Percentiles rank a stretch among this genome's conserved stretches.
Evolutionary conservation across 345 rosid species (phyloP).

Genomic region (Salix suchowensis): DNA sequence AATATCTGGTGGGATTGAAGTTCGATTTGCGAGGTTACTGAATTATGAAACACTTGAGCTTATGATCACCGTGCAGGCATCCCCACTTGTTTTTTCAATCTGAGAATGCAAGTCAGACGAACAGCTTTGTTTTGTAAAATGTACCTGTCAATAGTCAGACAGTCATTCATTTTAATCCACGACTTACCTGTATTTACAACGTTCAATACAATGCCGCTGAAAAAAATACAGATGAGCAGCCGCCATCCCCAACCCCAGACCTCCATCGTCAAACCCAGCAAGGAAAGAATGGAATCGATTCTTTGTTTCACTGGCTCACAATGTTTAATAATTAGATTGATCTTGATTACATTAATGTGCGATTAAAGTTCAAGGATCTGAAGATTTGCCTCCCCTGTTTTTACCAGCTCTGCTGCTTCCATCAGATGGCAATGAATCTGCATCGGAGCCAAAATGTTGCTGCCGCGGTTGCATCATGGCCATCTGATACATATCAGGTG

Average conservation of each 20-base stretch:
- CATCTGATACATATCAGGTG: slow-evolving; percentile 41
- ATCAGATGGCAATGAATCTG: slow-evolving; percentile 30
- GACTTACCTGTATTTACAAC: not conserved
- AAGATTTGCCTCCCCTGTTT: not conserved
- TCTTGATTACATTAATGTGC: not conserved
- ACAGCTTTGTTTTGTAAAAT: not conserved
- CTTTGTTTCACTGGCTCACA: not conserved
- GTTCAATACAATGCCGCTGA: not conserved
- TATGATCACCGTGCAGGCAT: not conserved
- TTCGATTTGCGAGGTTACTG: not conserved
- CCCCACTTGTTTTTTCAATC: not conserved
- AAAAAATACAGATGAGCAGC: not conserved
- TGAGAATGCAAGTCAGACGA: not conserved
- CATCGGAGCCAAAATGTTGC: slow-evolving; percentile 20
- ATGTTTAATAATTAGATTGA: not conserved
- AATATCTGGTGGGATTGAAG: too few species aligned
- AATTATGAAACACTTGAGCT: not conserved
- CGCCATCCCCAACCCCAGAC: not conserved
- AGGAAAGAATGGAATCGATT: not conserved
- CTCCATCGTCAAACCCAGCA: not conserved
- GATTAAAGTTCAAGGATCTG: not conserved
- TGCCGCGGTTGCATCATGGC: slow-evolving; percentile 40
- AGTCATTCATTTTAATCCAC: not conserved
- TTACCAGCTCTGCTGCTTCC: slow-evolving; percentile 15
- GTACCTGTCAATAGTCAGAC: not conserved